Base-by-base conservation (phyloP, 495 filamentous ascomycete species). In the Penicillium ucsense region DNA sequence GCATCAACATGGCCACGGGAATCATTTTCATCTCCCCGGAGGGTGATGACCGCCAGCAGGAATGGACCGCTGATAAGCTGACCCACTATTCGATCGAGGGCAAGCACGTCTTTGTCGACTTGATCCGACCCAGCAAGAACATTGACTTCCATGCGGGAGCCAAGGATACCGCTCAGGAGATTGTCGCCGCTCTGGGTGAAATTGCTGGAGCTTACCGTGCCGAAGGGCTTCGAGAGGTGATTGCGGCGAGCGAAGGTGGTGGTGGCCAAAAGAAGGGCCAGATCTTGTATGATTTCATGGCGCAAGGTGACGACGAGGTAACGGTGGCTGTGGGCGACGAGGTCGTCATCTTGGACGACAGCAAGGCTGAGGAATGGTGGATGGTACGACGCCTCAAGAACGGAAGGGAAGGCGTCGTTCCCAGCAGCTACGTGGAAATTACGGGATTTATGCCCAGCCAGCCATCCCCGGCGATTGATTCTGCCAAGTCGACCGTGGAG, bases 331-430 rank as follows among this genome's bases (percentile, higher is more conserved):
- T 84, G 42, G 90, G 83, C 8, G 94, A 99, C 59, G 92, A 97
- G 60, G 90, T 99, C 29, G 68, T 94, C 42, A 74, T 99, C 44
- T 57, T 96, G 35, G 91, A 99, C 59, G 89, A 94, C 61, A 79
- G 73, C 47, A 88, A 86, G 65, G 95, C 89, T 44, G 89, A 95
- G 39, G 92, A 99, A 61, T 99, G 92, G 92, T 97, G 94, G 91
- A 85, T 89, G 74, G 89, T 99, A 8, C 81, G 86, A 41, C 80
- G 89, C 31, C 52, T 94, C 41, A 89, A 89, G 70, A 96, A 90
- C 62, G 86, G 87, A 40, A 88, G 86, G 59, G 87, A 94, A 62
- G 94, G 92, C n/a, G 92, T 97, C 8, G 90, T 99, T n/a, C 92
- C 92, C 4, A 89, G 88, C 70, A 94, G 86, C 65, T 99, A 96